These are phyloP conservation scores for Parsonsia alboflavescens DNA, from an alignment of 257 asterid genomes.

Conservation along the genomic window DNA sequence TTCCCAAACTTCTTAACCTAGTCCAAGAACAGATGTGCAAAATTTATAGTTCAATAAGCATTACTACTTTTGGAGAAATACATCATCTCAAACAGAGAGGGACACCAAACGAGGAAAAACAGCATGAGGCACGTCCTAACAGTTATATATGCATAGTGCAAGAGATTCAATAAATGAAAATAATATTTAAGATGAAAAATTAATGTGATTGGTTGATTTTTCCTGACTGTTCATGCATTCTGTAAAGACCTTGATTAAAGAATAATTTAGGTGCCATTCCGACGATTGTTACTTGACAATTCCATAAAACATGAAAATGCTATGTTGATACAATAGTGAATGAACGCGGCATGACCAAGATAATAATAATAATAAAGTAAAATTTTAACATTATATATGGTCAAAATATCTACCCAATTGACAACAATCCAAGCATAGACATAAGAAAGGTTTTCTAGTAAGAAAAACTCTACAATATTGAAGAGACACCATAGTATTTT, in stretches of 20 bases:
- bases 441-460: background rate
- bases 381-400: background rate
- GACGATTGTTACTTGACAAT: background rate
- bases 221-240: background rate
- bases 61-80: background rate
- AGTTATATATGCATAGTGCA: background rate
- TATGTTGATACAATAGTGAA: background rate
- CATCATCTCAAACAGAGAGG: background rate
- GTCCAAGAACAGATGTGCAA: slow-evolving; percentile 8
- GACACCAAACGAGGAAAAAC: background rate
- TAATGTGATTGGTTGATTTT: background rate
- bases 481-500: background rate
- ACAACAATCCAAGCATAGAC: background rate
- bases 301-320: background rate
- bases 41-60: background rate
- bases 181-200: background rate
- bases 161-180: background rate
- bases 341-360: background rate
- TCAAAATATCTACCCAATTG: background rate
- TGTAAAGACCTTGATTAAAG: background rate
- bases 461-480: background rate
- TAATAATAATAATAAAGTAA: background rate
- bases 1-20: slow-evolving; percentile 96
- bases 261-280: background rate
- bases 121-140: background rate